Evolutionary conservation across 2,329 filamentous ascomycete species (phyloP), one percentile per base, ranked within the genome.

Genomic region (Hymenoscyphus albidus): DNA sequence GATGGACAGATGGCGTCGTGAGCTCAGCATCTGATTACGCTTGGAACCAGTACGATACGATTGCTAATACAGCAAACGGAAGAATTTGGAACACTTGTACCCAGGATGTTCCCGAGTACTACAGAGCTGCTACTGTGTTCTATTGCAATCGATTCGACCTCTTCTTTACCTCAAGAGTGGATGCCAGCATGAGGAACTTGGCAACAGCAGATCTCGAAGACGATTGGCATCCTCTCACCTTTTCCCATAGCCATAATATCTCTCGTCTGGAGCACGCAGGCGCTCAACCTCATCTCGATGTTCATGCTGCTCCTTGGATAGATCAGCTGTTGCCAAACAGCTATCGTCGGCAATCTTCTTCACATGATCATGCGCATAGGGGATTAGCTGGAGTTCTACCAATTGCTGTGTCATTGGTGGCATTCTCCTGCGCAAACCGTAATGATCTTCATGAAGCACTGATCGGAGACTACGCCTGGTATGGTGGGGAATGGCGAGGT

Each of bases 1-100:
- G 71, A 59, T 74, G 72, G 72, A 39, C 10, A 5, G 27, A 68
- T 54, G 70, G 70, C 9, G 44, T 32, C 14, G 48, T 71, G 14
- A 68, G 22, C 27, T n/a, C 39, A 39, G 67, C 63, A 10, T 38
- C 39, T 14, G 62, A 58, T 22, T 71, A 68, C 55, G n/a, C 12
- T 16, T 70, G 69, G 67, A 31, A 32, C 27, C 22, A 13, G 22
- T 2, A 59, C 42, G 16, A 18, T 58, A 54, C 7, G 13, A 12
- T 63, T 42, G 59, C 59, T 32, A 22, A 7, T 27, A 5, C 7
- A 10, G 59, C 59, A 27, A 27, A 57, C 6, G 63, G 63, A 12
- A 59, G 42, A 32, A 62, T 62, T 51, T 48, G 39, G 13, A 55
- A 42, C 16, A n/a, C 4, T 5, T 18, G 7, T 38, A 13, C 27